Percentiles rank a stretch among this genome's conserved stretches.
phyloP scores from a whole-genome alignment of 352 stramenopile species.

The Aphanomyces stellatus region DNA sequence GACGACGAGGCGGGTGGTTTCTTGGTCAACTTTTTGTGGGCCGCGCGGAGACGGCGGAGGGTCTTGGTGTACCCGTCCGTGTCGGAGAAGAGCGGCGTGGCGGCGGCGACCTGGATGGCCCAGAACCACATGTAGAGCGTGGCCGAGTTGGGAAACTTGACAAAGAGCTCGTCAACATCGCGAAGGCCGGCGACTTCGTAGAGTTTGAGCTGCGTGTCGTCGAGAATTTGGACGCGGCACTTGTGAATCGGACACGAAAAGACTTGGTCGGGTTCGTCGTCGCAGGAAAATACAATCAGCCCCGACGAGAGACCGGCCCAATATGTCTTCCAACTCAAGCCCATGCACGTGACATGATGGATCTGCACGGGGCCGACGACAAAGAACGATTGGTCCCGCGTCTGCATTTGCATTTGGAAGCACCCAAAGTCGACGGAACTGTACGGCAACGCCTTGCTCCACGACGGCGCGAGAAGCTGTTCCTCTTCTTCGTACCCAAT shows the following conservation, averaged over 20 bases:
- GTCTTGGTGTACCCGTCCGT: slow-evolving; percentile 2
- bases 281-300: neutral
- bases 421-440: slow-evolving; percentile 12
- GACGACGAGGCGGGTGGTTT: neutral
- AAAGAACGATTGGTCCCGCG: neutral
- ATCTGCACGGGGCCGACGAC: slow-evolving; percentile 8
- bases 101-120: slow-evolving; percentile 7
- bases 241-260: slow-evolving; percentile 16
- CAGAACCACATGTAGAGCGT: slow-evolving; percentile 17
- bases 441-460: slow-evolving; percentile 3
- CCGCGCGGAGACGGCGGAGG: neutral
- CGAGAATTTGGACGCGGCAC: slow-evolving; percentile 10
- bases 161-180: slow-evolving; percentile 13
- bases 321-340: slow-evolving; percentile 13
- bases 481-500: slow-evolving; percentile 17
- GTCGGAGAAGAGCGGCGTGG: slow-evolving; percentile 3
- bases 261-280: slow-evolving; percentile 4
- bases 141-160: slow-evolving; percentile 9
- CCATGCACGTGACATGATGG: slow-evolving; percentile 13
- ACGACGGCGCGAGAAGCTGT: slow-evolving; percentile 1
- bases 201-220: slow-evolving; percentile 7
- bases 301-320: slow-evolving; percentile 3
- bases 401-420: neutral
- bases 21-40: neutral
- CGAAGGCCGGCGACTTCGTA: slow-evolving; percentile 13